These are phyloP conservation scores for Wickerhamiella sorbophila DNA, from an alignment of 805 yeast genomes.

Conservation along the genomic window DNA sequence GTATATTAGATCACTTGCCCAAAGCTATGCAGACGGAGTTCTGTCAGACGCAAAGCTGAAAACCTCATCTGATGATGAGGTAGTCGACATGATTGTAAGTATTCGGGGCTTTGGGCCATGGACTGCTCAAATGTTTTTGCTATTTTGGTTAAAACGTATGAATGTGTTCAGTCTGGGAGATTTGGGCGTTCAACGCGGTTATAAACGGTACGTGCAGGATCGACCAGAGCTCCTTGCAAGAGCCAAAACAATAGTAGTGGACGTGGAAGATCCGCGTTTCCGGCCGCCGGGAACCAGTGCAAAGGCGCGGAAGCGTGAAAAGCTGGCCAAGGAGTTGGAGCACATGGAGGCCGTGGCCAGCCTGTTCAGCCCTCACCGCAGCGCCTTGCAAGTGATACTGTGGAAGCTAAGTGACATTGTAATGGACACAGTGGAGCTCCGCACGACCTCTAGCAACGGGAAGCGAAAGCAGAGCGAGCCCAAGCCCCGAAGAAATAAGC, in stretches of 20 bases:
- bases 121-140: constrained; percentile 79
- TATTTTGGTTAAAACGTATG: constrained; percentile 50
- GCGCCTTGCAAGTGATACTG: constrained; percentile 51
- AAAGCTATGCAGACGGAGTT: constrained; percentile 18
- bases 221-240: constrained; percentile 24
- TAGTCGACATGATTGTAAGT: constrained; percentile 21
- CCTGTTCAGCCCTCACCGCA: constrained; percentile 48
- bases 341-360: constrained; percentile 52
- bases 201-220: constrained; percentile 41
- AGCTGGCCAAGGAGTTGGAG: constrained; percentile 24
- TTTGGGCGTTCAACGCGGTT: constrained; percentile 74
- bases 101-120: constrained; percentile 35
- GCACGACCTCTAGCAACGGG: not conserved
- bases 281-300: constrained; percentile 22
- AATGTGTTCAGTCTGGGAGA: constrained; percentile 70
- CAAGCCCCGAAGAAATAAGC: not conserved
- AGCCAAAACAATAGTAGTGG: constrained; percentile 24
- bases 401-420: constrained; percentile 59
- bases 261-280: constrained; percentile 14
- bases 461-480: not conserved
- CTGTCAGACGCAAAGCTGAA: constrained; percentile 20
- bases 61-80: constrained; percentile 21
- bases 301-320: constrained; percentile 28
- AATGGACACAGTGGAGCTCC: constrained; percentile 25
- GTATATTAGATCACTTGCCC: constrained; percentile 50